Evolutionary conservation across 2,329 filamentous ascomycete species (phyloP), one percentile per base, ranked within the genome.

Genomic region (Penicillium freii): DNA sequence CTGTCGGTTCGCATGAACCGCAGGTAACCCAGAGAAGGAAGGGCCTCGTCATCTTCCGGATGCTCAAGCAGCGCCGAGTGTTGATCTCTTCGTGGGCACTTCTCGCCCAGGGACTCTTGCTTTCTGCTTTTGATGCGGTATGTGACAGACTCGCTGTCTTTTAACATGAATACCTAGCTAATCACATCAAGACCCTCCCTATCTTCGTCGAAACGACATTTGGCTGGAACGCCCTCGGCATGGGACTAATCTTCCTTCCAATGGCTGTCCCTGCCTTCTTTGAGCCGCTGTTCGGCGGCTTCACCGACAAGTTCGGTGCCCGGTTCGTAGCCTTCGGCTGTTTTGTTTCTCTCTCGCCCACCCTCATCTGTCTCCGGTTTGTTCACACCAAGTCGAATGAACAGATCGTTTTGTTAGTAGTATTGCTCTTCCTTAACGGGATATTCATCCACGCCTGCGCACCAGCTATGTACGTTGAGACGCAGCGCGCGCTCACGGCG

Each of bases 381-480:
- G 82, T 91, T 1, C 59, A 65, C n/a, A 71, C 82, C 46, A 79
- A 89, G 68, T 81, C 76, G 0, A 71, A 84, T 1, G 65, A 72
- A 1, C 83, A 91, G 62, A 89, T 90, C 66, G 81, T 86, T 2
- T 75, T 91, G 1, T 77, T 92, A 0, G 84, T 84, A 51, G 82
- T 78, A 1, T 73, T 92, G 8, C 77, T 92, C 1, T 79, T 81
- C 0, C 61, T 89, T 0, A 76, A 85, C 4, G 89, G 89, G 0
- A 62, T 83, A 2, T 78, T 81, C 1, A 73, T 89, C 4, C 81
- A 82, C 0, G 74, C 88, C 5, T 79, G 82, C 1, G 81, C 86
- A 57, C 84, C 86, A 0, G 85, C 87, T 0, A 75, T 90, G 21
- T 89, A 90, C 83, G 87, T 88, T 0, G 89, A 91, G 73, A 86